phyloP scores from a whole-genome alignment of 257 asterid genomes.

The Ilex aquifolium region DNA sequence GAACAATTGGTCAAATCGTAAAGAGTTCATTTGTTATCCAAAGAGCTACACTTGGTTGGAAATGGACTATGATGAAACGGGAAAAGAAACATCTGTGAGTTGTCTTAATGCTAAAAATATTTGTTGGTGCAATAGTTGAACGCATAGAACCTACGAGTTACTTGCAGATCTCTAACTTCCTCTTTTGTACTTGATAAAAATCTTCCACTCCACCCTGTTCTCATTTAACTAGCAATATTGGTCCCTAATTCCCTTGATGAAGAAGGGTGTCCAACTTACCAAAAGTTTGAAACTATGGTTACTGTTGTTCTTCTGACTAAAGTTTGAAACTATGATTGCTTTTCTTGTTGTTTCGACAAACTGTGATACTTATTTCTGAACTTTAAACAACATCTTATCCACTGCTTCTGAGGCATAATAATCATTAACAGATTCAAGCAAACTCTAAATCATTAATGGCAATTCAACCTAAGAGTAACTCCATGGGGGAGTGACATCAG shows the following conservation, averaged over 20 bases:
- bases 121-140: conserved; percentile 1
- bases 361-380: neutral
- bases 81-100: conserved; percentile 55
- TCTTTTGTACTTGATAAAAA: conserved; percentile 11
- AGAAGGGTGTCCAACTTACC: neutral
- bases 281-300: too few species aligned
- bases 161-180: neutral
- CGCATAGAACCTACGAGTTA: neutral
- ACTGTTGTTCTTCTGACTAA: too few species aligned
- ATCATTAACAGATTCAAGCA: conserved; percentile 37
- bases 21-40: conserved; percentile 49
- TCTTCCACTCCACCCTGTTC: neutral
- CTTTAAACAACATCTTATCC: neutral
- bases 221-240: neutral
- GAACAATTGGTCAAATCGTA: conserved; percentile 61
- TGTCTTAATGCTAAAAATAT: conserved; percentile 14
- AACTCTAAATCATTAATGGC: conserved; percentile 21
- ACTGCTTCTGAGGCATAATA: conserved; percentile 9
- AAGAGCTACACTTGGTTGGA: conserved; percentile 76
- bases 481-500: too few species aligned
- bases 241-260: neutral
- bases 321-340: too few species aligned
- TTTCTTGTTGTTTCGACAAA: too few species aligned
- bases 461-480: conserved; percentile 42
- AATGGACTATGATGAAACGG: conserved; percentile 78